These are phyloP conservation scores for Lotus japonicus DNA, from an alignment of 306 rosid genomes.

Conservation along the genomic window DNA sequence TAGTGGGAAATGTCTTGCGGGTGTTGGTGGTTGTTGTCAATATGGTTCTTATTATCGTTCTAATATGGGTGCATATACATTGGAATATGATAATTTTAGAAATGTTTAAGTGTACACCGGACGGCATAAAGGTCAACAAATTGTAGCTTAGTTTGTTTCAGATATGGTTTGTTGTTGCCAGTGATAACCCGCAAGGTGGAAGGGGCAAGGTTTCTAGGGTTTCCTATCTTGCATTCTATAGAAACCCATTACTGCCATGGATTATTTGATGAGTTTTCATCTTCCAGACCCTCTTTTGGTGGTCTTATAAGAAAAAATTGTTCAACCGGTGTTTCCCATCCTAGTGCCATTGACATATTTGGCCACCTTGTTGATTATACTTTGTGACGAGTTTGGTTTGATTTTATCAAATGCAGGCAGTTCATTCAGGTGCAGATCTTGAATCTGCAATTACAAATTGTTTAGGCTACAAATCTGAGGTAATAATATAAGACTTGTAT, in stretches of 20 bases:
- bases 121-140: neutral
- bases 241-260: neutral
- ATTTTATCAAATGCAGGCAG: slow-evolving; percentile 57
- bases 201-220: neutral
- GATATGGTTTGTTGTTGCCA: slow-evolving; percentile 1
- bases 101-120: neutral
- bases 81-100: neutral
- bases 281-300: neutral
- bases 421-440: slow-evolving; percentile 98
- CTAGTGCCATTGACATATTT: slow-evolving; percentile 15
- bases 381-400: slow-evolving; percentile 13
- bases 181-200: slow-evolving; percentile 1
- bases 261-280: slow-evolving; percentile 15
- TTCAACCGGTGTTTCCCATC: slow-evolving; percentile 14
- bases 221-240: slow-evolving; percentile 11
- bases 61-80: slow-evolving; percentile 8
- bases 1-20: no score
- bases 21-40: no score
- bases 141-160: neutral
- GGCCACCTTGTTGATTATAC: slow-evolving; percentile 5
- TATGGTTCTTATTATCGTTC: slow-evolving; percentile 7
- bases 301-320: slow-evolving; percentile 14
- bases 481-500: slow-evolving; percentile 27
- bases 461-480: slow-evolving; percentile 89
- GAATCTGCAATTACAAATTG: slow-evolving; percentile 84